Base-by-base conservation (phyloP, 108 stramenopile genomes). In the Discostella pseudostelligera region DNA sequence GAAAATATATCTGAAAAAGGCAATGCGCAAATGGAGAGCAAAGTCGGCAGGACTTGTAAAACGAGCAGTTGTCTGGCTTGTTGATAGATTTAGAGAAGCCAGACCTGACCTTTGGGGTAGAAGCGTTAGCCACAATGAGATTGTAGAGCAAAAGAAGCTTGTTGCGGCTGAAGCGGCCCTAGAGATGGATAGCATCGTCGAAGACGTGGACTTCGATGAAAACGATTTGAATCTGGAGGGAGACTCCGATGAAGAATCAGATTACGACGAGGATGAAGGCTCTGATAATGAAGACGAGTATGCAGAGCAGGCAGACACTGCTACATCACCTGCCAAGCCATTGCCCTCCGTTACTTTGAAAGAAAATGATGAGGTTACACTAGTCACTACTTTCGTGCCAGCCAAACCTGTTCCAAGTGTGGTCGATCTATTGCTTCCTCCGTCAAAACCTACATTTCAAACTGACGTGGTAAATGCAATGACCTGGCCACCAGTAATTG, bases 351-450 rank as follows among this genome's bases (percentile, higher is more conserved):
- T 57, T 12, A 70, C 74, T 1, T 48, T 32, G 16, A 81, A 85
- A 26, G 83, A 87, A 50, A 72, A 72, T 35, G 80, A 84, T 71
- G 79, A 83, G 17, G 80, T 78, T 25, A 79, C 72, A 19, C 64
- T 67, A 28, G 76, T 81, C 10, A 60, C 75, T 11, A 72, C 80
- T 37, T 76, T 63, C 19, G 76, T 90, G 59, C 92, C 92, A 19
- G 65, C 57, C 32, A 86, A 84, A 62, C 89, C 92, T 36, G 71
- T 79, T 16, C 92, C 92, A 21, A 80, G 85, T 28, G 26, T 93
- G 54, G 86, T 89, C 0, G 92, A 93, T 65, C 56, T 93, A 32
- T 77, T 93, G 19, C 81, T 93, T 8, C 92, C 92, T 17, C 89
- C 89, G n/a, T 72, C 60, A 0, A 93, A 93, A 56, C 92, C 92